Evolutionary conservation across 2,329 filamentous ascomycete genomes (phyloP).

Genomic region (Acrocalymma vagum): DNA sequence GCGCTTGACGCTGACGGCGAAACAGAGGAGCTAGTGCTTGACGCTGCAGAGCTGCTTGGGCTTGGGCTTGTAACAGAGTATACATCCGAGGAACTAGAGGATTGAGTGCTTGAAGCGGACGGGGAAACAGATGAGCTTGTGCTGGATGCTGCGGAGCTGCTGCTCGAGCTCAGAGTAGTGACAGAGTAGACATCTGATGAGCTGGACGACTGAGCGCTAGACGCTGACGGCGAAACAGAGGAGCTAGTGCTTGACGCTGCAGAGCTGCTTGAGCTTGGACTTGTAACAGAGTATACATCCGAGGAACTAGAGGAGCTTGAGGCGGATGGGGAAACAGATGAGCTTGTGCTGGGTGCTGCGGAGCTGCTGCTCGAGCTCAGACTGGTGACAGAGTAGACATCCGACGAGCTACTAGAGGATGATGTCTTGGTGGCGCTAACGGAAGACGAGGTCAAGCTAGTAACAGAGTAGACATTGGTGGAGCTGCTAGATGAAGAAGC

Average conservation of each 20-base stretch:
- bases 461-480: not conserved
- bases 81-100: not conserved
- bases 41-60: not conserved
- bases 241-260: conserved; percentile 1
- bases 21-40: not conserved
- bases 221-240: not conserved
- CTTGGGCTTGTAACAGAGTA: not conserved
- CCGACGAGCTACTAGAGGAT: not conserved
- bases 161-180: not conserved
- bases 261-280: too few species aligned
- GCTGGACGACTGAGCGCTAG: not conserved
- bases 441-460: not conserved
- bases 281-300: too few species aligned
- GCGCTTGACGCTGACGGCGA: not conserved
- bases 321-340: not conserved
- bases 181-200: not conserved
- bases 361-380: conserved; percentile 1
- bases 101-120: too few species aligned
- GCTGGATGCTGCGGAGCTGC: not conserved
- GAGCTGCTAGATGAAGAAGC: not conserved
- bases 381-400: too few species aligned
- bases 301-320: not conserved
- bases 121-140: conserved; percentile 1
- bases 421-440: not conserved
- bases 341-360: not conserved